Evolutionary conservation across 495 filamentous ascomycete species (phyloP), one percentile per base, ranked within the genome.

Genomic region (Cenococcum geophilum): DNA sequence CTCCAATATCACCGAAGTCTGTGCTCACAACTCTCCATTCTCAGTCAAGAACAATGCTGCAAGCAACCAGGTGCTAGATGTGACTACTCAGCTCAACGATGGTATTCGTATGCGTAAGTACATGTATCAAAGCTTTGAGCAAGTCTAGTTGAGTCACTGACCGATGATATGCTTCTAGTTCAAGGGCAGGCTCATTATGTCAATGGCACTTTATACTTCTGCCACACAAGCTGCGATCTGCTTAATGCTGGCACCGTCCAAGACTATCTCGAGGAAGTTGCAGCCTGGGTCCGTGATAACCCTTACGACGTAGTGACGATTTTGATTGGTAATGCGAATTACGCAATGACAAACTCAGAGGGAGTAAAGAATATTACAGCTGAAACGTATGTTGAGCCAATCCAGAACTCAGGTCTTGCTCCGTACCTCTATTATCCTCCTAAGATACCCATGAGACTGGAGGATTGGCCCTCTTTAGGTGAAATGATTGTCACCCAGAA

Each of bases 281-380:
- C 77, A 54, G 66, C 73, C 49, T 97, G 92, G 92, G 82, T 97
- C 18, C 75, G 76, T 5, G 69, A 71, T 1, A 84, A 97, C 66
- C 91, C 89, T 0, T 93, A 89, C 72, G 91, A 97, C 63, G 86
- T 96, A 4, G 83, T 97, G n/a, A 96, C 91, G 4, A 82, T 96
- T 55, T 76, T 97, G 8, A 81, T 97, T 50, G 89, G 87, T 16
- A 97, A 97, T 73, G 84, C 80, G 61, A 89, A 93, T 36, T 69
- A 60, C 36, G 43, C 59, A 20, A 5, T 34, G 5, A 61, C 55
- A 59, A 59, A 60, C 54, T n/a, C 54, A 1, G 21, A 55, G n/a
- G 62, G 62, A 0, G 57, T 62, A 4, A 54, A 61, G 3, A 48
- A 65, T 0, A 62, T 68, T 16, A 68, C 66, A 14, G 58, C 62